These are phyloP conservation scores for Ceratocystis variospora DNA, from an alignment of 2,329 filamentous ascomycete species.

Conservation along the genomic window DNA sequence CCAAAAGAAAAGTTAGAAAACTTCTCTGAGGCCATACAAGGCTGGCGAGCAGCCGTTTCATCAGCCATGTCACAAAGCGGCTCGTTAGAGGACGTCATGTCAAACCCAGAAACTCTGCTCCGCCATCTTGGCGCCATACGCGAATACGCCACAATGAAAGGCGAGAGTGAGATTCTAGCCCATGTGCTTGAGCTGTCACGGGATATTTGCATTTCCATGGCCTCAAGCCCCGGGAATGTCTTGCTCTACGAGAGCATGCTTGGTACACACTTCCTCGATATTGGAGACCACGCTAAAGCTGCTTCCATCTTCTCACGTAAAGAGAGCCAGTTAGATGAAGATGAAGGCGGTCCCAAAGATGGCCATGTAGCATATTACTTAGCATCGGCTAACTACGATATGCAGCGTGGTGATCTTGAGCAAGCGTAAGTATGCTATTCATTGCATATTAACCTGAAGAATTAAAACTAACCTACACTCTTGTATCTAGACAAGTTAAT, in stretches of 20 bases:
- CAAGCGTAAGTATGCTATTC: conserved; percentile 38
- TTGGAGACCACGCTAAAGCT: conserved; percentile 40
- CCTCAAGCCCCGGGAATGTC: conserved; percentile 26
- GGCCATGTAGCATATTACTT: conserved; percentile 42
- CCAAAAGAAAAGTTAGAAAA: not conserved
- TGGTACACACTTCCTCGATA: conserved; percentile 39
- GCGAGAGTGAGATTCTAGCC: conserved; percentile 34
- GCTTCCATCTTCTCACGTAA: conserved; percentile 37
- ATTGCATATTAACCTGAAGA: not conserved
- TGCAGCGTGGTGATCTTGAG: conserved; percentile 50
- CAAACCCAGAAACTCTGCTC: conserved; percentile 35
- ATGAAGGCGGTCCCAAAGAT: conserved; percentile 27
- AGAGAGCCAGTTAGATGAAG: conserved; percentile 37
- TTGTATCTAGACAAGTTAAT: conserved; percentile 10
- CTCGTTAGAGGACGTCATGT: conserved; percentile 18
- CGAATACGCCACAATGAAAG: conserved; percentile 39
- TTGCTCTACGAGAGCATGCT: conserved; percentile 36
- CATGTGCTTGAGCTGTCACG: conserved; percentile 35
- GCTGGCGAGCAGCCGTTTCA: conserved; percentile 16
- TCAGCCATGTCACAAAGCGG: conserved; percentile 18
- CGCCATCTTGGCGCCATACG: conserved; percentile 37
- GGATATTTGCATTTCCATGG: conserved; percentile 27
- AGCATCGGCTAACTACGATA: conserved; percentile 58
- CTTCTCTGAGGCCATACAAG: conserved; percentile 15
- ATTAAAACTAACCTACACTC: not conserved